Evolutionary conservation across 495 filamentous ascomycete species (phyloP).

Genomic region (Penicillium egyptiacum): DNA sequence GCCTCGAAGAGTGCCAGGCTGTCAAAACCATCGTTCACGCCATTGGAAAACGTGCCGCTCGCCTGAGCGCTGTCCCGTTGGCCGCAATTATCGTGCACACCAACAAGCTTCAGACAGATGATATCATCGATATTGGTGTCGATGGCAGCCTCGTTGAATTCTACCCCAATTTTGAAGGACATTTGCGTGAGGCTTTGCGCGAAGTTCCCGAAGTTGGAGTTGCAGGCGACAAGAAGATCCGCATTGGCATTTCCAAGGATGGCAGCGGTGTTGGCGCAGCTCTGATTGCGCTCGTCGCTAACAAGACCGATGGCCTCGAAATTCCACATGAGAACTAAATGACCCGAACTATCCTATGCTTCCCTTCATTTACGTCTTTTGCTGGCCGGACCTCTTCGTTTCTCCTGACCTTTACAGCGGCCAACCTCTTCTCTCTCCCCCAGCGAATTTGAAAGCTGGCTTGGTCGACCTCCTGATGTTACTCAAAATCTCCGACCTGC

Average conservation of each 20-base stretch:
- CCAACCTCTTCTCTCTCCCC: neutral
- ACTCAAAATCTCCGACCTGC: conserved; percentile 1
- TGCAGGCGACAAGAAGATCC: conserved; percentile 72
- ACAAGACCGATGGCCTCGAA: conserved; percentile 32
- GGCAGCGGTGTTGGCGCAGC: conserved; percentile 90
- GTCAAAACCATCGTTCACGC: conserved; percentile 78
- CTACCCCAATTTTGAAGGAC: conserved; percentile 82
- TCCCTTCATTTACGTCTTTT: conserved; percentile 1
- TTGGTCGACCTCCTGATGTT: neutral
- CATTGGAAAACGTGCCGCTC: conserved; percentile 82
- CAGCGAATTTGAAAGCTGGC: neutral
- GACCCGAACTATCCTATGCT: conserved; percentile 1
- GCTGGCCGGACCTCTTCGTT: neutral
- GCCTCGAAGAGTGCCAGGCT: conserved; percentile 74
- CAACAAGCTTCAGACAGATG: conserved; percentile 60
- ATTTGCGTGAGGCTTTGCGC: conserved; percentile 72
- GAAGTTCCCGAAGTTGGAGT: conserved; percentile 69
- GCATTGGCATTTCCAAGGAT: conserved; percentile 93
- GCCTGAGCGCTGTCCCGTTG: conserved; percentile 84
- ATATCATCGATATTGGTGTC: conserved; percentile 82
- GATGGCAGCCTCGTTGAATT: conserved; percentile 90
- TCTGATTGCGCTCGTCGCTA: conserved; percentile 77
- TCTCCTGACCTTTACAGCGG: neutral
- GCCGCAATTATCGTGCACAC: conserved; percentile 77
- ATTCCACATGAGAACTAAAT: conserved; percentile 20